These are phyloP conservation scores for Lumnitzera racemosa DNA, from an alignment of 345 rosid genomes.

Conservation along the genomic window DNA sequence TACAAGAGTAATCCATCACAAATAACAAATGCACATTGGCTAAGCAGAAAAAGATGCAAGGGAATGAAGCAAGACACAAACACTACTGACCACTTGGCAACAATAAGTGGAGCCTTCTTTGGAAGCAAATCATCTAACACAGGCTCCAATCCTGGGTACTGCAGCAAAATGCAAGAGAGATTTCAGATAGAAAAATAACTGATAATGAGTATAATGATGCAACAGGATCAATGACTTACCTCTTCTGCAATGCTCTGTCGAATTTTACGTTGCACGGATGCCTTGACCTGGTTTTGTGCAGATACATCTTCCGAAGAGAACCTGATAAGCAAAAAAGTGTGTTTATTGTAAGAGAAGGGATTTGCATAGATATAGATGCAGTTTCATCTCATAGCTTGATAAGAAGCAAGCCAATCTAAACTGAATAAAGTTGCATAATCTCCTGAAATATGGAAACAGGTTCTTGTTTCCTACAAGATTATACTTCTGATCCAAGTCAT, in stretches of 20 bases:
- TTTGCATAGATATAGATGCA: no score
- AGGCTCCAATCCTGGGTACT: conserved; percentile 94
- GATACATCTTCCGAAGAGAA: conserved; percentile 90
- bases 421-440: no score
- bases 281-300: conserved; percentile 96
- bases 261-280: conserved; percentile 91
- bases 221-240: conserved; percentile 25
- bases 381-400: no score
- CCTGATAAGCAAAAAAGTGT: conserved; percentile 27
- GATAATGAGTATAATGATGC: conserved; percentile 5
- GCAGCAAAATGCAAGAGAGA: conserved; percentile 18
- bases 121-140: conserved; percentile 96
- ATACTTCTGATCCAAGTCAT: no score
- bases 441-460: no score
- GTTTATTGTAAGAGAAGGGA: no score
- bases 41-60: neutral
- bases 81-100: conserved; percentile 70
- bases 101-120: conserved; percentile 81
- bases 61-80: neutral
- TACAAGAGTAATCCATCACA: no score
- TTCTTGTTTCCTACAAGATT: no score
- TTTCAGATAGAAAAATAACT: conserved; percentile 2
- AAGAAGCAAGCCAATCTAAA: no score
- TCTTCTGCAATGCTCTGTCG: conserved; percentile 97
- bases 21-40: no score